These are phyloP conservation scores for Saccharata proteae DNA, from an alignment of 2,329 filamentous ascomycete species.

Conservation along the genomic window DNA sequence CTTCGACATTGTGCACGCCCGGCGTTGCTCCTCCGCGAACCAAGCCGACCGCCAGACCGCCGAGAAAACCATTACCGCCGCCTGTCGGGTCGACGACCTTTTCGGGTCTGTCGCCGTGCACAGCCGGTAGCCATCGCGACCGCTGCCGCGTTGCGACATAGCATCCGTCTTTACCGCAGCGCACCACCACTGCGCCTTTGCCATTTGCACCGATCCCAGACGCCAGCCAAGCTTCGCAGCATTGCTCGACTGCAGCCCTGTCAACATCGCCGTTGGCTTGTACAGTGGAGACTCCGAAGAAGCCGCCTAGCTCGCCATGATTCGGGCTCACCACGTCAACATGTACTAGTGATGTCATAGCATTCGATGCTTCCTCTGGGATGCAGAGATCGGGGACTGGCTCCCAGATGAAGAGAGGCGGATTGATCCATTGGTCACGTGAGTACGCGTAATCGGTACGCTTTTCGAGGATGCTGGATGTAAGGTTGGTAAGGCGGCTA, in stretches of 20 bases:
- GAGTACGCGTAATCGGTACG: conserved; percentile 26
- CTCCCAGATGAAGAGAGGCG: conserved; percentile 82
- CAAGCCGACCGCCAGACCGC: conserved; percentile 46
- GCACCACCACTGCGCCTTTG: conserved; percentile 50
- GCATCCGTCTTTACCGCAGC: conserved; percentile 62
- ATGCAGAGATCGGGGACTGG: conserved; percentile 83
- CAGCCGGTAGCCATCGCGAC: conserved; percentile 63
- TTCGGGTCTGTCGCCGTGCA: conserved; percentile 42
- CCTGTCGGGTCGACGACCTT: conserved; percentile 85
- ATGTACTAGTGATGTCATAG: conserved; percentile 38
- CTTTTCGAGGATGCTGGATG: conserved; percentile 52
- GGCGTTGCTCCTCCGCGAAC: conserved; percentile 38
- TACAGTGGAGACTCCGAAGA: conserved; percentile 49
- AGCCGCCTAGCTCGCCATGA: conserved; percentile 72
- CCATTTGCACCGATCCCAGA: conserved; percentile 23
- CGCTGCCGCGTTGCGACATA: conserved; percentile 32
- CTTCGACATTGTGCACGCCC: conserved; percentile 38
- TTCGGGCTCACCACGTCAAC: conserved; percentile 65
- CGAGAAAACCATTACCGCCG: conserved; percentile 82
- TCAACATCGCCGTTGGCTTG: conserved; percentile 19
- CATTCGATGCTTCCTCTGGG: conserved; percentile 46
- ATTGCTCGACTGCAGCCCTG: conserved; percentile 27
- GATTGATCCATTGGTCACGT: conserved; percentile 17
- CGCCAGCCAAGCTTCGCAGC: conserved; percentile 25
- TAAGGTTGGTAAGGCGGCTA: conserved; percentile 61